Evolutionary conservation across 2,329 filamentous ascomycete genomes (phyloP).

Genomic region (Fusarium sp.): DNA sequence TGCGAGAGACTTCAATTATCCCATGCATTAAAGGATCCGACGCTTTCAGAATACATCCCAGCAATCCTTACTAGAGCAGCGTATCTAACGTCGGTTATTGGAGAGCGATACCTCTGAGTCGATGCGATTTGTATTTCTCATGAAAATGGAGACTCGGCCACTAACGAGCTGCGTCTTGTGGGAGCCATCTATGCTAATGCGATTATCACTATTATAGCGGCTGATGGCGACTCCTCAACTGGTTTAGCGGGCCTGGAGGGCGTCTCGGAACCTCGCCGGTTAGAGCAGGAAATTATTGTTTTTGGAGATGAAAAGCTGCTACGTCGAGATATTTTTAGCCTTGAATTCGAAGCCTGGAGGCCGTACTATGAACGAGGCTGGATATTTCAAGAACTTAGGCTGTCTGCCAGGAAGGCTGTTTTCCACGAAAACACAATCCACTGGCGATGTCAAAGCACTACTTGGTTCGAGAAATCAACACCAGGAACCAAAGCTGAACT

Average conservation of each 20-base stretch:
- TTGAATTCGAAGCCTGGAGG: not conserved
- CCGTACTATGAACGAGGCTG: constrained; percentile 21
- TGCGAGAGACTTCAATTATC: not conserved
- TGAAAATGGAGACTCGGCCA: fast-evolving
- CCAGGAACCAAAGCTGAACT: not conserved
- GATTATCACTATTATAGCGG: constrained; percentile 3
- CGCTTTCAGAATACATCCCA: not conserved
- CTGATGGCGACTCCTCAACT: constrained; percentile 1
- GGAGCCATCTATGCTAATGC: constrained; percentile 16
- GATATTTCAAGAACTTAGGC: constrained; percentile 20
- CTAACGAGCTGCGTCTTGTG: constrained; percentile 8
- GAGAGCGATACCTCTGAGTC: constrained; percentile 3
- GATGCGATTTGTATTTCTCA: constrained; percentile 12
- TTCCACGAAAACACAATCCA: not conserved
- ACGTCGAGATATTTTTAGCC: fast-evolving
- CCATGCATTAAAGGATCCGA: not conserved
- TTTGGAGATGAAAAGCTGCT: not conserved
- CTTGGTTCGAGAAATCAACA: constrained; percentile 2
- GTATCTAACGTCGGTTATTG: not conserved
- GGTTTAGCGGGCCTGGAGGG: not conserved
- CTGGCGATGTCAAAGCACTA: constrained; percentile 18
- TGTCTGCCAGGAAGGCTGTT: not conserved
- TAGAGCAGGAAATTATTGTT: constrained; percentile 7
- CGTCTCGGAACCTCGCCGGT: not conserved
- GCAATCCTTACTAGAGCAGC: constrained; percentile 6